phyloP scores from a whole-genome alignment of 306 rosid species.

The Lupinus albus region DNA sequence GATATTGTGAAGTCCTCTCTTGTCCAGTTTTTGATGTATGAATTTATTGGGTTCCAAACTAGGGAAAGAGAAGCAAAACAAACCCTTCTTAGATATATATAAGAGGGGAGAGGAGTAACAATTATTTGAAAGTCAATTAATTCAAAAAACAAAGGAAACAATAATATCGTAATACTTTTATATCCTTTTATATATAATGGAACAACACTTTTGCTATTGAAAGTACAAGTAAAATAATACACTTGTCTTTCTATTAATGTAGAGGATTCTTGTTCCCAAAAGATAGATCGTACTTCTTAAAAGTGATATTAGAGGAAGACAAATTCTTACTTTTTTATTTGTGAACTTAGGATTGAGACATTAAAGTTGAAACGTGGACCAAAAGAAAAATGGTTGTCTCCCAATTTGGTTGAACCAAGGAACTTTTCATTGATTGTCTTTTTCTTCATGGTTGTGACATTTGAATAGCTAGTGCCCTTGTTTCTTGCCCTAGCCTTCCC shows the following conservation, averaged over 20 bases:
- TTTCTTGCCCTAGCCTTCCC: constrained; percentile 40
- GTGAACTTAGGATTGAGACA: background rate
- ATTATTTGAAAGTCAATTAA: too few species aligned
- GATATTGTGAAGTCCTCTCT: constrained; percentile 42
- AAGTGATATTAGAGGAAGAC: background rate
- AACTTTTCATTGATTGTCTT: constrained; percentile 49
- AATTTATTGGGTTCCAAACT: constrained; percentile 49
- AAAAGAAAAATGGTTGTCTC: constrained; percentile 37
- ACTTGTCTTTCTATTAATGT: too few species aligned
- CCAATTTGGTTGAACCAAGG: constrained; percentile 47
- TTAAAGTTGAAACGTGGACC: constrained; percentile 19
- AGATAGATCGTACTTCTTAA: too few species aligned
- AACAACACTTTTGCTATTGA: too few species aligned
- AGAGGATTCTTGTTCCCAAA: too few species aligned
- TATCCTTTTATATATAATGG: too few species aligned
- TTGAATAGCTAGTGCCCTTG: constrained; percentile 49
- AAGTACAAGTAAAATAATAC: too few species aligned
- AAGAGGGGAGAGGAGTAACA: background rate
- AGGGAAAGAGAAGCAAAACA: constrained; percentile 37
- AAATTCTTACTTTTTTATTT: background rate
- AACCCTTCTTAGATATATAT: constrained; percentile 39
- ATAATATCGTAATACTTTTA: too few species aligned
- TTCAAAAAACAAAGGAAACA: too few species aligned
- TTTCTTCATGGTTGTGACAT: constrained; percentile 33
- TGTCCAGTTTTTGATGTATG: constrained; percentile 44